These are phyloP conservation scores for Euclidium syriacum DNA, from an alignment of 345 rosid genomes.

Conservation along the genomic window DNA sequence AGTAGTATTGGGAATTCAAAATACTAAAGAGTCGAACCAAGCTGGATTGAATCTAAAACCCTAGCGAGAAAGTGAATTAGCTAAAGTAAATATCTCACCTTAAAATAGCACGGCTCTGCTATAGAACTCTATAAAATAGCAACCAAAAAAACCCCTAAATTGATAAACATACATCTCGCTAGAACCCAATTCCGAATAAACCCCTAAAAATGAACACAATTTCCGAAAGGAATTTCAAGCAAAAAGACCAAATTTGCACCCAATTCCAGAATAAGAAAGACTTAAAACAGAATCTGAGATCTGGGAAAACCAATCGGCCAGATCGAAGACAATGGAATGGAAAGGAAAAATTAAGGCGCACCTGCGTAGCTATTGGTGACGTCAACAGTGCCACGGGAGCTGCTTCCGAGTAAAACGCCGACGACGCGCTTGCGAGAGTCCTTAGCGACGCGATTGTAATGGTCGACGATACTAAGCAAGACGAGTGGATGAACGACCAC, in stretches of 20 bases:
- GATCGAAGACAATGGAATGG: not conserved
- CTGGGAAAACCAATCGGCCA: not conserved
- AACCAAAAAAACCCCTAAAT: not conserved
- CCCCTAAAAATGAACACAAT: not conserved
- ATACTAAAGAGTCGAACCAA: not conserved
- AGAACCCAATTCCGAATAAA: not conserved
- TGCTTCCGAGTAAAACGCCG: constrained; percentile 69
- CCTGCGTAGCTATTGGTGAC: constrained; percentile 96
- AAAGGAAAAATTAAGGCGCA: constrained; percentile 12
- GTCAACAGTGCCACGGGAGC: constrained; percentile 82
- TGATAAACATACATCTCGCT: not conserved
- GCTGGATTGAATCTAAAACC: constrained; percentile 12
- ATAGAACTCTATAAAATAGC: not conserved
- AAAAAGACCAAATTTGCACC: not conserved
- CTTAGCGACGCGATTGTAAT: constrained; percentile 88
- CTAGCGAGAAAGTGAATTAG: not conserved
- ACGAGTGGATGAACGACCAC: constrained; percentile 95
- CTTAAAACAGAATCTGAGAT: constrained; percentile 16
- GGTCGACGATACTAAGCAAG: constrained; percentile 91
- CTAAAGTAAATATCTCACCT: not conserved
- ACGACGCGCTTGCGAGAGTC: constrained; percentile 86
- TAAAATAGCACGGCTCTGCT: not conserved
- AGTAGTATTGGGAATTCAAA: not conserved
- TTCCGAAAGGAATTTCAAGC: no score
- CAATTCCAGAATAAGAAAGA: not conserved